Percentiles rank a stretch among this genome's conserved stretches.
Evolutionary conservation across 2,329 filamentous ascomycete genomes (phyloP).

Genomic region (Aspergillus uvarum): DNA sequence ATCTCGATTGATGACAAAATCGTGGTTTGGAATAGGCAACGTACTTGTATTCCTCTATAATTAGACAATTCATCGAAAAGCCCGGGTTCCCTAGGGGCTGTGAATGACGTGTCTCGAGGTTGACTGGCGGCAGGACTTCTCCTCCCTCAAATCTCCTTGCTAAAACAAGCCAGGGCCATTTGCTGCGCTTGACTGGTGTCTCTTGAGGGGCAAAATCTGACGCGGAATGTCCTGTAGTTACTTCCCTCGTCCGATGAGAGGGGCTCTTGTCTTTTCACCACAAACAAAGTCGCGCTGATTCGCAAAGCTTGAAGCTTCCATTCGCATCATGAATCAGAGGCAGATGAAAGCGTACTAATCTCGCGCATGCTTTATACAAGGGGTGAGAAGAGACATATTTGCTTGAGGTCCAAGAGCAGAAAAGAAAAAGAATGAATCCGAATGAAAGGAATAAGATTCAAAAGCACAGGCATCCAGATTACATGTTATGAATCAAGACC

Average conservation of each 20-base stretch:
- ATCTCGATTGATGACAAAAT: background rate
- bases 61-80: background rate
- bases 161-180: background rate
- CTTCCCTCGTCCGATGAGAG: background rate
- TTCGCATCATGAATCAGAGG: background rate
- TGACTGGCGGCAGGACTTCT: slow-evolving; percentile 2
- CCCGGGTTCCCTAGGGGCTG: background rate
- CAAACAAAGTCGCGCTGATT: background rate
- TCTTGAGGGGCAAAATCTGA: background rate
- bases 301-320: too few relatives aligned
- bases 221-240: background rate
- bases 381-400: too few relatives aligned
- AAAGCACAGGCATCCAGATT: background rate
- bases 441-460: background rate
- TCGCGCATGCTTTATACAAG: too few relatives aligned
- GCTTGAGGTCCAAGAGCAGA: too few relatives aligned
- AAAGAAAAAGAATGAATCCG: too few relatives aligned
- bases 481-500: background rate
- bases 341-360: too few relatives aligned
- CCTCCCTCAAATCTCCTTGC: background rate
- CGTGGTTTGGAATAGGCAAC: background rate
- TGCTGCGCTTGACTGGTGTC: background rate
- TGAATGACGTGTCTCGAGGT: slow-evolving; percentile 1
- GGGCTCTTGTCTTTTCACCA: background rate
- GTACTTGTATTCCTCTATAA: background rate